A percentile compares a stretch with the other conserved stretches of the same genome.
Conservation (phyloP, 352 stramenopile species). For the Pythium folliculosum region DNA sequence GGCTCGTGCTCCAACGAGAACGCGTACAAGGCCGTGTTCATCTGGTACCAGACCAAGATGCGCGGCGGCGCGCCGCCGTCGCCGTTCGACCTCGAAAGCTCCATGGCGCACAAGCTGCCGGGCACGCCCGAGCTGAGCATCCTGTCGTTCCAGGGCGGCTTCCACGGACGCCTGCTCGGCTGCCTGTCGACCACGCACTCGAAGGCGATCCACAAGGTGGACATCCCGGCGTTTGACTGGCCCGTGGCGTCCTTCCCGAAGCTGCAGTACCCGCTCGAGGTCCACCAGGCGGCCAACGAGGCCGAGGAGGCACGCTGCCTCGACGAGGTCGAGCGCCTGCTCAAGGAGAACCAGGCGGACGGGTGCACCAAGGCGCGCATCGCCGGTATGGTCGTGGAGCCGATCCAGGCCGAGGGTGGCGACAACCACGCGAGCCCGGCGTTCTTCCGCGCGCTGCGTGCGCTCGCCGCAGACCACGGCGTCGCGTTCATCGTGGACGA, state of each 20-base stretch:
- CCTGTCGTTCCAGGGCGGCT: slow-evolving; percentile 82
- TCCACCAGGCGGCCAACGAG: slow-evolving; percentile 58
- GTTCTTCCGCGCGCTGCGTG: slow-evolving; percentile 67
- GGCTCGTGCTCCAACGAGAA: slow-evolving; percentile 88
- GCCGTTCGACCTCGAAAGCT: slow-evolving; percentile 61
- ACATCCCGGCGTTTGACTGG: slow-evolving; percentile 85
- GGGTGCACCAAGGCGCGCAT: slow-evolving; percentile 38
- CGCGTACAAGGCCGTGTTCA: slow-evolving; percentile 87
- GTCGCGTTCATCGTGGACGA: slow-evolving; percentile 87
- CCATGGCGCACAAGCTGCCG: slow-evolving; percentile 68
- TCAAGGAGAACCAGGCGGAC: slow-evolving; percentile 44
- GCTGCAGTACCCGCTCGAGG: slow-evolving; percentile 66
- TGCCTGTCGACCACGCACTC: slow-evolving; percentile 86
- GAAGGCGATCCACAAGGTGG: slow-evolving; percentile 86
- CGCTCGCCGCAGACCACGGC: slow-evolving; percentile 53
- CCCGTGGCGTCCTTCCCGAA: slow-evolving; percentile 76
- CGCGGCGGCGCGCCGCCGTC: slow-evolving; percentile 61
- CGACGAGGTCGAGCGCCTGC: slow-evolving; percentile 56
- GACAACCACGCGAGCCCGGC: slow-evolving; percentile 75
- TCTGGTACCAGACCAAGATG: slow-evolving; percentile 82
- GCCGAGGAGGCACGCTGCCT: slow-evolving; percentile 72
- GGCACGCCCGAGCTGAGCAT: slow-evolving; percentile 78
- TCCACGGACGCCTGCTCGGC: slow-evolving; percentile 76
- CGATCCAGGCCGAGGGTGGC: slow-evolving; percentile 80
- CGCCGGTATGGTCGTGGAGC: slow-evolving; percentile 81